phyloP scores from a whole-genome alignment of 106 monocot genomes.

The Narthecium ossifragum region DNA sequence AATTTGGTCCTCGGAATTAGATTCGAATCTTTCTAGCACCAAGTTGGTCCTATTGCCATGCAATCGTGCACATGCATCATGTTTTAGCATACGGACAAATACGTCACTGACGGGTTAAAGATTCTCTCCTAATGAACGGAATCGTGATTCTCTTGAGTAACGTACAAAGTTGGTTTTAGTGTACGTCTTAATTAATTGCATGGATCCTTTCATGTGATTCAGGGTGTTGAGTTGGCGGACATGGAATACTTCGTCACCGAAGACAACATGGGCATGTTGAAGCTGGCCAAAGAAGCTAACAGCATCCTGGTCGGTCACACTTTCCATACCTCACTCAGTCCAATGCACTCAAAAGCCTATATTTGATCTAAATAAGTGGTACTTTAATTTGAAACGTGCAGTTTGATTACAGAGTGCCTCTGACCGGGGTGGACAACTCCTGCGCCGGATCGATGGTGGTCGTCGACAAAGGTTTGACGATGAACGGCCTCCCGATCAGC shows the following conservation, averaged over 20 bases:
- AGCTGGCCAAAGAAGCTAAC: slow-evolving; percentile 86
- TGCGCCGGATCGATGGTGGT: slow-evolving; percentile 14
- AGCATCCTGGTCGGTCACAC: slow-evolving; percentile 53
- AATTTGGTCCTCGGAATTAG: too few relatives aligned
- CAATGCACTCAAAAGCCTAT: background rate
- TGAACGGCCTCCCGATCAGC: slow-evolving; percentile 91
- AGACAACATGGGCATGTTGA: slow-evolving; percentile 84
- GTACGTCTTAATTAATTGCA: too few relatives aligned
- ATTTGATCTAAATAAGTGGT: too few relatives aligned
- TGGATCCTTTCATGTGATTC: background rate
- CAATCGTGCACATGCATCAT: too few relatives aligned
- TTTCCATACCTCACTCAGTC: background rate
- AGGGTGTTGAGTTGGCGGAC: slow-evolving; percentile 85
- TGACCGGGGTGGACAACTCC: slow-evolving; percentile 27
- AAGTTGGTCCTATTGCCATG: too few relatives aligned
- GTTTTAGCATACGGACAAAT: too few relatives aligned
- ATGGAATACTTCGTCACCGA: slow-evolving; percentile 89
- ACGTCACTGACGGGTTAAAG: too few relatives aligned
- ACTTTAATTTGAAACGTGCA: slow-evolving; percentile 6
- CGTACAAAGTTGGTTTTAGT: too few relatives aligned
- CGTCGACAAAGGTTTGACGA: slow-evolving; percentile 18
- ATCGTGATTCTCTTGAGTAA: too few relatives aligned
- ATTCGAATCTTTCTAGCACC: too few relatives aligned
- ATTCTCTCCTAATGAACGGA: too few relatives aligned
- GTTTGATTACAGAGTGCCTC: slow-evolving; percentile 87